Evolutionary conservation across 106 monocot genomes (phyloP).

Genomic region (Apostasia shenzhenica): DNA sequence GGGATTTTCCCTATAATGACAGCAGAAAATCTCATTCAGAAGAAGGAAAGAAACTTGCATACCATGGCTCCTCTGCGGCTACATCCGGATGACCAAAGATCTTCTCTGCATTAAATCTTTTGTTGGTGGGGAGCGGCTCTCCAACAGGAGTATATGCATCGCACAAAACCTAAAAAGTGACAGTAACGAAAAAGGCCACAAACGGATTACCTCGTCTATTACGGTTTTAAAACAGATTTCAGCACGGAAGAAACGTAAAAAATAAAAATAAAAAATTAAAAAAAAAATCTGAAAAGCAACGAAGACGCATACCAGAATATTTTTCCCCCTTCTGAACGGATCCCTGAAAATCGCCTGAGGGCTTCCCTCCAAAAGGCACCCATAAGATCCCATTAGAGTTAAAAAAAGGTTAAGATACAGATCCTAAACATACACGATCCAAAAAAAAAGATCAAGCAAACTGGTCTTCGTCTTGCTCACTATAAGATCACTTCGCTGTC

Average conservation of each 20-base stretch:
- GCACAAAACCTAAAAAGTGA: slow-evolving; percentile 24
- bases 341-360: slow-evolving; percentile 63
- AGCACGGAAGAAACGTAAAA: not conserved
- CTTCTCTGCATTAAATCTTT: slow-evolving; percentile 28
- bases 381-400: not conserved
- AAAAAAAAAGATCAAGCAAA: not conserved
- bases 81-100: slow-evolving; percentile 47
- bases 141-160: slow-evolving; percentile 32
- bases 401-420: too few species aligned
- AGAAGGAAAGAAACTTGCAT: not conserved
- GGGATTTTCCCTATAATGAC: too few species aligned
- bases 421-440: too few species aligned
- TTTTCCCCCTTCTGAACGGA: slow-evolving; percentile 57
- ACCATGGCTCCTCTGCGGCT: slow-evolving; percentile 36
- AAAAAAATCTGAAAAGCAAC: not conserved
- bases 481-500: slow-evolving; percentile 65
- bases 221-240: not conserved
- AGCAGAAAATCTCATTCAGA: too few species aligned
- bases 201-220: not conserved
- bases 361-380: slow-evolving; percentile 3
- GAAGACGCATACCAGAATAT: slow-evolving; percentile 31
- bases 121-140: slow-evolving; percentile 42
- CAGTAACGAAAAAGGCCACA: not conserved
- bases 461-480: slow-evolving; percentile 1
- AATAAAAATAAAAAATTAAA: not conserved